phyloP scores from a whole-genome alignment of 768 basidiomycete species.

The Tulasnella sp. region DNA sequence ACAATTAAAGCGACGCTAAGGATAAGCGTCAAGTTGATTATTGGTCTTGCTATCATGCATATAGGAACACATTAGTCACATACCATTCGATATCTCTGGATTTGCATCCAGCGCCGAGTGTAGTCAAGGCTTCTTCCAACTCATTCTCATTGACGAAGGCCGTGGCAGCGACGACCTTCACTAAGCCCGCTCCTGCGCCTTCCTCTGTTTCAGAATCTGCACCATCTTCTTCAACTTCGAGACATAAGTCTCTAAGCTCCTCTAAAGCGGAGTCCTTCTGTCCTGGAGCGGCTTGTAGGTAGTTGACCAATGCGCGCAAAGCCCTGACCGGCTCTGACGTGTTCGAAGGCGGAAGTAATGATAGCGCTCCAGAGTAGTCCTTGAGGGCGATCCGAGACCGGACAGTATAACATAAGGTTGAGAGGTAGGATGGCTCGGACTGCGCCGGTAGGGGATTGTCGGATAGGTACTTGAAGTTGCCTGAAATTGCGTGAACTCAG shows the following conservation, averaged over 20 bases:
- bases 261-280: slow-evolving; percentile 54
- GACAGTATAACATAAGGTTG: slow-evolving; percentile 63
- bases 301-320: slow-evolving; percentile 61
- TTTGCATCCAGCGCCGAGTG: slow-evolving; percentile 54
- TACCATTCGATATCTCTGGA: slow-evolving; percentile 82
- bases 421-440: slow-evolving; percentile 51
- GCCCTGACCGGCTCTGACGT: slow-evolving; percentile 64
- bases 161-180: slow-evolving; percentile 74
- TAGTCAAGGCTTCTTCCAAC: slow-evolving; percentile 86
- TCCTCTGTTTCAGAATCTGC: slow-evolving; percentile 52
- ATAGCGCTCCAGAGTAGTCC: slow-evolving; percentile 44
- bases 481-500: slow-evolving; percentile 29
- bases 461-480: slow-evolving; percentile 32
- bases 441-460: slow-evolving; percentile 46
- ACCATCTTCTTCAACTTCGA: slow-evolving; percentile 69
- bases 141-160: slow-evolving; percentile 78
- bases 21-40: neutral
- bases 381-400: slow-evolving; percentile 66
- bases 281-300: slow-evolving; percentile 36
- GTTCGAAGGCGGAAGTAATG: slow-evolving; percentile 44
- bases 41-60: neutral
- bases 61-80: slow-evolving; percentile 28
- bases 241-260: slow-evolving; percentile 70
- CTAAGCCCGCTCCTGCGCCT: slow-evolving; percentile 53
- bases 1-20: slow-evolving; percentile 67